phyloP scores from a whole-genome alignment of 1,139 yeast genomes.

The Blastobotrys capitulatus region DNA sequence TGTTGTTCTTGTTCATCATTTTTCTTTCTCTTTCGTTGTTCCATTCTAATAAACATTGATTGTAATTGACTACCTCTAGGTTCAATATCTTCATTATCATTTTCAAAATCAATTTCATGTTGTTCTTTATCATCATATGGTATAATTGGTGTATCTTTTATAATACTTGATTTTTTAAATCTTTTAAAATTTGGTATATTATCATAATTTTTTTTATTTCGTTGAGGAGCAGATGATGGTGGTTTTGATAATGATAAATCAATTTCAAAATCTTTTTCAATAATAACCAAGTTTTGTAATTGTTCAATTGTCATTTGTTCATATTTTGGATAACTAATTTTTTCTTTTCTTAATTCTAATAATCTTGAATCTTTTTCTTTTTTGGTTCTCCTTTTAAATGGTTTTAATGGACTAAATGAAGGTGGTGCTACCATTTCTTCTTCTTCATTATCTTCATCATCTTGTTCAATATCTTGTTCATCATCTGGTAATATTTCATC shows the following conservation, averaged over 20 bases:
- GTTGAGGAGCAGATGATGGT: too few species aligned
- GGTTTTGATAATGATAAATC: too few species aligned
- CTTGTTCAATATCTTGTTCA: not conserved
- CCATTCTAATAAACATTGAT: not conserved
- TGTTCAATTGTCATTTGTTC: slow-evolving; percentile 1
- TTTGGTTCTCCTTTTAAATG: not conserved
- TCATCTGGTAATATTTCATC: not conserved
- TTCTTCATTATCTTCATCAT: not conserved
- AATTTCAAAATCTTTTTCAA: slow-evolving; percentile 2
- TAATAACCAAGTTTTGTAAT: slow-evolving; percentile 1
- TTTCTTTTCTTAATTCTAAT: not conserved
- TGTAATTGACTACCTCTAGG: not conserved
- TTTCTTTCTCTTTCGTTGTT: not conserved
- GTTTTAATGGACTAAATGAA: not conserved
- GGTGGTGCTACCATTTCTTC: not conserved
- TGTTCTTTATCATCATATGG: not conserved
- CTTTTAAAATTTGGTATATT: slow-evolving; percentile 9
- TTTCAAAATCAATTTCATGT: not conserved
- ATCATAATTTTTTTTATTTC: not conserved
- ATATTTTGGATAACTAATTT: not conserved
- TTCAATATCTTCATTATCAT: not conserved
- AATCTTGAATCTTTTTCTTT: not conserved
- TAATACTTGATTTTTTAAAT: slow-evolving; percentile 2
- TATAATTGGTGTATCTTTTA: not conserved
- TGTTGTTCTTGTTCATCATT: too few species aligned